Evolutionary conservation across 495 filamentous ascomycete genomes (phyloP).

Genomic region (Penicillium bovifimosum): DNA sequence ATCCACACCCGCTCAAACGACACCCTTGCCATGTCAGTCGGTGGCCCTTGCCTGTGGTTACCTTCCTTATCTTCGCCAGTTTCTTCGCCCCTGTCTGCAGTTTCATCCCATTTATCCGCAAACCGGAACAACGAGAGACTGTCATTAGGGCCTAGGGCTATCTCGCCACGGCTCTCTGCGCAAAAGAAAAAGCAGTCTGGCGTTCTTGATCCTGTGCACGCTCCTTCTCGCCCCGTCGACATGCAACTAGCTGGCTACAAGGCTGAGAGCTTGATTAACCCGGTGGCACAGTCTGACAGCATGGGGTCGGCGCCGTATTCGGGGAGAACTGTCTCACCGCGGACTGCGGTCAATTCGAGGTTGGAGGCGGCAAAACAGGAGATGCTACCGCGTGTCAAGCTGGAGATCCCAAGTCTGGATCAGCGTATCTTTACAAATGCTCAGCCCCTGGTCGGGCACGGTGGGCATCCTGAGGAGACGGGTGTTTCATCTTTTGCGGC

Average conservation of each 20-base stretch:
- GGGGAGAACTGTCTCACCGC: slow-evolving; percentile 20
- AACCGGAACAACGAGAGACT: slow-evolving; percentile 31
- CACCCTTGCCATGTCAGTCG: slow-evolving; percentile 39
- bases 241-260: slow-evolving; percentile 31
- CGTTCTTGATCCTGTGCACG: slow-evolving; percentile 1
- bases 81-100: slow-evolving; percentile 32
- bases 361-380: slow-evolving; percentile 13
- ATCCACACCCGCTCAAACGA: not conserved
- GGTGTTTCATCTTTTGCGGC: slow-evolving; percentile 11
- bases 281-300: slow-evolving; percentile 10
- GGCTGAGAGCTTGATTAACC: slow-evolving; percentile 32
- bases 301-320: slow-evolving; percentile 13
- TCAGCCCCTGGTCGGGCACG: slow-evolving; percentile 13
- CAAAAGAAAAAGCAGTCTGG: slow-evolving; percentile 22
- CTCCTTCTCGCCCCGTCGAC: slow-evolving; percentile 14
- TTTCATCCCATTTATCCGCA: slow-evolving; percentile 30
- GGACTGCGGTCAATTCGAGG: slow-evolving; percentile 1
- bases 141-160: slow-evolving; percentile 19
- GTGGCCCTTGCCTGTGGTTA: slow-evolving; percentile 40
- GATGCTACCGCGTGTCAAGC: slow-evolving; percentile 16
- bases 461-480: slow-evolving; percentile 16
- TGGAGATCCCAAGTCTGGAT: slow-evolving; percentile 18
- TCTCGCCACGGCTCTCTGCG: slow-evolving; percentile 19
- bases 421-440: slow-evolving; percentile 15
- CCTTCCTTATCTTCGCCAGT: slow-evolving; percentile 35